Conservation (phyloP, 1,284 basidiomycete species). For the Chalciporus piperatoides region DNA sequence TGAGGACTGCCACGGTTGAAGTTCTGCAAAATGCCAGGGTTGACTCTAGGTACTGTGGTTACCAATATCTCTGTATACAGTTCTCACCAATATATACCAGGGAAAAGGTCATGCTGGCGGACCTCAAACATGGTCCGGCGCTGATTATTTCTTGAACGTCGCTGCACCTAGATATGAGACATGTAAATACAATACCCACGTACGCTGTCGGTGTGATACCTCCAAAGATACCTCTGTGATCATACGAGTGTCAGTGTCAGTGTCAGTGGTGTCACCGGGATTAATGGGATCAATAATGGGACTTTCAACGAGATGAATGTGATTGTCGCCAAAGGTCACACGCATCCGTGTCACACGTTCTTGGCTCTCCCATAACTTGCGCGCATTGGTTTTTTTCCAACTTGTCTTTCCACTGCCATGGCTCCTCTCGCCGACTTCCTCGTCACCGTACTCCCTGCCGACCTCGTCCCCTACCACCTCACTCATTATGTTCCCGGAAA, state of each 20-base stretch:
- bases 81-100: slow-evolving; percentile 30
- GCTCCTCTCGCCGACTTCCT: slow-evolving; percentile 70
- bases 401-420: slow-evolving; percentile 43
- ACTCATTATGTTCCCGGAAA: slow-evolving; percentile 67
- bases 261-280: not conserved
- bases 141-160: slow-evolving; percentile 49
- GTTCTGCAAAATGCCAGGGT: slow-evolving; percentile 45
- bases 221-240: too few relatives aligned
- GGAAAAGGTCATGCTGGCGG: slow-evolving; percentile 49
- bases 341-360: slow-evolving; percentile 17
- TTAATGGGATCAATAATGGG: not conserved
- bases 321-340: slow-evolving; percentile 4
- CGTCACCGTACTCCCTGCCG: slow-evolving; percentile 49
- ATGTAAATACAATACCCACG: not conserved
- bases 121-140: slow-evolving; percentile 51
- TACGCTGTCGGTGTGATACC: too few relatives aligned
- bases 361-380: slow-evolving; percentile 5
- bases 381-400: slow-evolving; percentile 13
- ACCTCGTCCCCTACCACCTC: slow-evolving; percentile 58
- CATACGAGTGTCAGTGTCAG: not conserved
- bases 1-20: slow-evolving; percentile 42
- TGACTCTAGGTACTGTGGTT: slow-evolving; percentile 42
- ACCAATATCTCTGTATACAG: not conserved
- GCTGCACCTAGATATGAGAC: slow-evolving; percentile 4
- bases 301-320: not conserved